Percentiles rank a stretch among this genome's conserved stretches.
Conservation (phyloP, 306 rosid genomes). For the Prosopis cineraria region DNA sequence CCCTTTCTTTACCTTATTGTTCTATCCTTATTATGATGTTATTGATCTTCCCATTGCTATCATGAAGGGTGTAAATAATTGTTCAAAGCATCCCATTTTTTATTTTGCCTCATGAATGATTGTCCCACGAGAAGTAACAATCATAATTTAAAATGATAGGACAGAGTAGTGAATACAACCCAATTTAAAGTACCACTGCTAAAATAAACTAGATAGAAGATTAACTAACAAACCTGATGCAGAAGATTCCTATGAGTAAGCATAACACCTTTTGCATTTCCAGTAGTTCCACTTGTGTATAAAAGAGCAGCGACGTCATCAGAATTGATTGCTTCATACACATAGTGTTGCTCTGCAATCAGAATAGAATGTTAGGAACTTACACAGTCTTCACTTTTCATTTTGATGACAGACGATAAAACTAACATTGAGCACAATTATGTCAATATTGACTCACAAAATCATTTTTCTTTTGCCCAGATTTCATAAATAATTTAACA, state of each 20-base stretch:
- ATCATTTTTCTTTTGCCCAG: not conserved
- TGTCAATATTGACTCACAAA: not conserved
- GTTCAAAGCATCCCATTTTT: not conserved
- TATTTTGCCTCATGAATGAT: not conserved
- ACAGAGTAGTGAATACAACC: not conserved
- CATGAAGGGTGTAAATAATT: not conserved
- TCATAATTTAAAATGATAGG: not conserved
- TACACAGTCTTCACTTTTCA: constrained; percentile 11
- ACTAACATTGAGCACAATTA: not conserved
- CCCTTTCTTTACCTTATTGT: not conserved
- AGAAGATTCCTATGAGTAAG: constrained; percentile 86
- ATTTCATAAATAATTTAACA: not conserved
- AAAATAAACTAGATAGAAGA: constrained; percentile 26
- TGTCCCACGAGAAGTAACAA: not conserved
- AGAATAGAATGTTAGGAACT: constrained; percentile 34
- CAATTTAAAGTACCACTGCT: constrained; percentile 11
- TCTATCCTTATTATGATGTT: not conserved
- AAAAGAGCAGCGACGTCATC: constrained; percentile 87
- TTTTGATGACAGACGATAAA: not conserved
- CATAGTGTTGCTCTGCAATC: constrained; percentile 54
- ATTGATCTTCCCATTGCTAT: not conserved
- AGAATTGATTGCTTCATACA: constrained; percentile 66
- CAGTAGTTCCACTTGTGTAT: constrained; percentile 96
- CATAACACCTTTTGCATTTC: constrained; percentile 94
- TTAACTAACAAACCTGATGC: constrained; percentile 79